A percentile compares a stretch with the other conserved stretches of the same genome.
phyloP scores from a whole-genome alignment of 1,139 yeast species.

The Candida sanyaensis region DNA sequence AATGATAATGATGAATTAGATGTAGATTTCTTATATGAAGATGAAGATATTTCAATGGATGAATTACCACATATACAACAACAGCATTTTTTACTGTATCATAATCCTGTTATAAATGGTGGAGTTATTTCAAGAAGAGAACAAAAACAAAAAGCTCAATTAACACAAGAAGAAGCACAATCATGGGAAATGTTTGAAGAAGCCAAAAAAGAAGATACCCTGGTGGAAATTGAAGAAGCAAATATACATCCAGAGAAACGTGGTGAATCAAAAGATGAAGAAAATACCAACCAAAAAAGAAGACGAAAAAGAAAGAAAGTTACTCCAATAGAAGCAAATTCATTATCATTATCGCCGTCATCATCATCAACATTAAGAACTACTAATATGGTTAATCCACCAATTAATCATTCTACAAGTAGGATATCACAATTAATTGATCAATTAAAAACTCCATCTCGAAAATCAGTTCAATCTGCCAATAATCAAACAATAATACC shows the following conservation, averaged over 20 bases:
- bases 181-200: conserved; percentile 45
- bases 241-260: neutral
- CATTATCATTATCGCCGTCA: conserved; percentile 3
- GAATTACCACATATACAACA: conserved; percentile 3
- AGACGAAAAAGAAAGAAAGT: conserved; percentile 29
- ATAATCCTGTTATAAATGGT: conserved; percentile 34
- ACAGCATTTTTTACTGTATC: neutral
- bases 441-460: conserved; percentile 22
- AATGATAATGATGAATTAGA: conserved; percentile 39
- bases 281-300: conserved; percentile 4
- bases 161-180: conserved; percentile 37
- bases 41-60: conserved; percentile 14
- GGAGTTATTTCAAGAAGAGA: conserved; percentile 43
- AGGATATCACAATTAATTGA: conserved; percentile 28
- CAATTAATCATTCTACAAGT: conserved; percentile 11
- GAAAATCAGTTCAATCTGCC: neutral
- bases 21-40: conserved; percentile 31
- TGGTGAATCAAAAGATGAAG: neutral
- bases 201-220: conserved; percentile 18
- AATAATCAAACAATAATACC: conserved; percentile 3
- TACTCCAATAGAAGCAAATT: conserved; percentile 14
- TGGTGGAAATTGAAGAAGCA: neutral
- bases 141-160: conserved; percentile 27
- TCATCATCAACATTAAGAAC: conserved; percentile 2
- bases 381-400: neutral